Percentiles rank a stretch among this genome's conserved stretches.
phyloP scores from a whole-genome alignment of 148 eudicot species.

The Heliamphora exappendiculata region DNA sequence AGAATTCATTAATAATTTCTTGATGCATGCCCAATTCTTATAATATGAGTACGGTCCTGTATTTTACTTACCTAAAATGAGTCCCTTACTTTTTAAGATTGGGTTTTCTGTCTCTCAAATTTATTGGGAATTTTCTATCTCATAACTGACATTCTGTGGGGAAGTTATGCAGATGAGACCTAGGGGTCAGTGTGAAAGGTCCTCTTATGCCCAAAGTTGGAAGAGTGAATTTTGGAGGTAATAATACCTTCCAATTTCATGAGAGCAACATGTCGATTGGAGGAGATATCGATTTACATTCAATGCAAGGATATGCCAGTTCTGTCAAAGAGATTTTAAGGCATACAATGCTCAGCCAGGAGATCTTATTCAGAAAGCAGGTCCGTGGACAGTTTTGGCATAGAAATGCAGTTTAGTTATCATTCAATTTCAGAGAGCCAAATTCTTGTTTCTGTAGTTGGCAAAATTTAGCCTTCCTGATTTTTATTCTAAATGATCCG shows the following conservation, averaged over 20 bases:
- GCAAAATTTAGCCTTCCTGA: background rate
- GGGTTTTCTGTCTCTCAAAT: background rate
- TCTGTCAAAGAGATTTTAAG: conserved; percentile 30
- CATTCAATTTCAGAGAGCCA: background rate
- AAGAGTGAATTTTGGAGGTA: conserved; percentile 14
- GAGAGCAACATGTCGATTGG: conserved; percentile 32
- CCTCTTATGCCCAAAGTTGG: background rate
- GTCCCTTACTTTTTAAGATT: background rate
- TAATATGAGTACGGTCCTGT: background rate
- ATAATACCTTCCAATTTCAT: background rate
- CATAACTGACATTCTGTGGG: conserved; percentile 9
- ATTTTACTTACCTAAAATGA: background rate
- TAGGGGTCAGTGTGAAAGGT: conserved; percentile 8
- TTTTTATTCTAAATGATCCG: background rate
- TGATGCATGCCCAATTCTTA: background rate
- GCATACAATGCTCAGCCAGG: conserved; percentile 53
- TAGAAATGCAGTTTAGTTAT: background rate
- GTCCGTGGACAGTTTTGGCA: conserved; percentile 19
- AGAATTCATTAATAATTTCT: background rate
- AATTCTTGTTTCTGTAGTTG: background rate
- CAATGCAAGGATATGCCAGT: conserved; percentile 18
- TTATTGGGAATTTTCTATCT: background rate
- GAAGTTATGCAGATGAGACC: conserved; percentile 22
- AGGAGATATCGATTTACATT: conserved; percentile 28
- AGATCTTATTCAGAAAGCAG: conserved; percentile 47